Evolutionary conservation across 805 yeast species (phyloP).

Genomic region (Henningerozyma blattae): DNA sequence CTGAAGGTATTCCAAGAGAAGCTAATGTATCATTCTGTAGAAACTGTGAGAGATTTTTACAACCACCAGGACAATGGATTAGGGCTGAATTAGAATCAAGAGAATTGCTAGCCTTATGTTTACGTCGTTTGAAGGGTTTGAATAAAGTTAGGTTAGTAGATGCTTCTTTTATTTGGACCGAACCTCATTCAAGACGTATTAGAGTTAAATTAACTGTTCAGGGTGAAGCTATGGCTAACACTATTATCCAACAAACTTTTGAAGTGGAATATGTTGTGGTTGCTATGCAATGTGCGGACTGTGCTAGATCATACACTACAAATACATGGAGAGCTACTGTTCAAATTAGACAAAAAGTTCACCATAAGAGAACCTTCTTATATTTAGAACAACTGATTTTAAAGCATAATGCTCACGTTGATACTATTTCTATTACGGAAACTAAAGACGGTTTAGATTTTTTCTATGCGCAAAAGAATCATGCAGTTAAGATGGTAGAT

Average conservation of each 20-base stretch:
- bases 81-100: slow-evolving; percentile 83
- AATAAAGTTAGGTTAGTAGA: slow-evolving; percentile 78
- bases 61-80: slow-evolving; percentile 93
- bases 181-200: slow-evolving; percentile 94
- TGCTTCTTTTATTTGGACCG: slow-evolving; percentile 97
- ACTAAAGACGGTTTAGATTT: slow-evolving; percentile 91
- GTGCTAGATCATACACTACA: slow-evolving; percentile 94
- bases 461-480: slow-evolving; percentile 77
- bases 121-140: slow-evolving; percentile 79
- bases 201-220: slow-evolving; percentile 87
- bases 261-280: slow-evolving; percentile 89
- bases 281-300: slow-evolving; percentile 96
- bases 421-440: slow-evolving; percentile 88
- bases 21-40: slow-evolving; percentile 89
- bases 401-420: slow-evolving; percentile 85
- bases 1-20: slow-evolving; percentile 90
- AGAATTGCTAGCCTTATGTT: slow-evolving; percentile 81
- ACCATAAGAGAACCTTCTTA: slow-evolving; percentile 92
- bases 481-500: slow-evolving; percentile 89
- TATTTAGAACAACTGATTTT: slow-evolving; percentile 91
- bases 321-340: slow-evolving; percentile 98
- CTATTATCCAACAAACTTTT: slow-evolving; percentile 86
- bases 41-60: slow-evolving; percentile 91
- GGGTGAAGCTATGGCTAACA: slow-evolving; percentile 89
- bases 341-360: slow-evolving; percentile 94